Evolutionary conservation across 176 grass and related monocot genomes (phyloP).

Genomic region (Carex parvula): DNA sequence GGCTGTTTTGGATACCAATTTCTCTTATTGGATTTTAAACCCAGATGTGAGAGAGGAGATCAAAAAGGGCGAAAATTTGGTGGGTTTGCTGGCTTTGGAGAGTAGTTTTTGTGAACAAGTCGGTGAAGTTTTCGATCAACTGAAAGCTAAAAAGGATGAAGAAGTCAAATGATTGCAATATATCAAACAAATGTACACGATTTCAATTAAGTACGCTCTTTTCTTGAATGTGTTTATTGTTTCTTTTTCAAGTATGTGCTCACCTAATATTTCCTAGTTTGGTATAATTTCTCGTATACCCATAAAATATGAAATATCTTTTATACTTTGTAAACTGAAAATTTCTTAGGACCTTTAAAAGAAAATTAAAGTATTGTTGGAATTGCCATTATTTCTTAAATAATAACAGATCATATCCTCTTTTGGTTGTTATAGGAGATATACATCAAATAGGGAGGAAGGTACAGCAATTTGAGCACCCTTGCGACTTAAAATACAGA

Average conservation of each 20-base stretch:
- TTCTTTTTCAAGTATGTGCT: background rate
- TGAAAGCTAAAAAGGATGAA: conserved; percentile 33
- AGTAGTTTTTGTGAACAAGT: conserved; percentile 40
- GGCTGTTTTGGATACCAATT: conserved; percentile 65
- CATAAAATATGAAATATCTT: background rate
- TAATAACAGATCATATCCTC: background rate
- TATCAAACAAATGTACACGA: background rate
- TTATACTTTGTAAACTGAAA: background rate
- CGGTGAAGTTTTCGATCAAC: conserved; percentile 36
- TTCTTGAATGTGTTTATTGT: background rate
- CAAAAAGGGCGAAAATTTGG: conserved; percentile 28
- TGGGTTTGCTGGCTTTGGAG: conserved; percentile 41
- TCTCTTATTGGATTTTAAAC: conserved; percentile 74
- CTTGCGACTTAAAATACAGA: background rate
- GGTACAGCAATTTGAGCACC: background rate
- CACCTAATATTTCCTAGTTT: background rate
- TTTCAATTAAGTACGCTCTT: conserved; percentile 7
- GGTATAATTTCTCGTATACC: background rate
- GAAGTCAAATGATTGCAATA: conserved; percentile 29
- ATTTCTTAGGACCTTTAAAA: background rate
- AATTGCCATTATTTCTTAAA: background rate
- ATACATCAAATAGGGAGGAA: background rate
- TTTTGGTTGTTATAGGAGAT: background rate
- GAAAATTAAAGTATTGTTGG: background rate
- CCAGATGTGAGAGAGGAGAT: conserved; percentile 46